Conservation (phyloP, 768 basidiomycete genomes). For the Trametes meyenii region DNA sequence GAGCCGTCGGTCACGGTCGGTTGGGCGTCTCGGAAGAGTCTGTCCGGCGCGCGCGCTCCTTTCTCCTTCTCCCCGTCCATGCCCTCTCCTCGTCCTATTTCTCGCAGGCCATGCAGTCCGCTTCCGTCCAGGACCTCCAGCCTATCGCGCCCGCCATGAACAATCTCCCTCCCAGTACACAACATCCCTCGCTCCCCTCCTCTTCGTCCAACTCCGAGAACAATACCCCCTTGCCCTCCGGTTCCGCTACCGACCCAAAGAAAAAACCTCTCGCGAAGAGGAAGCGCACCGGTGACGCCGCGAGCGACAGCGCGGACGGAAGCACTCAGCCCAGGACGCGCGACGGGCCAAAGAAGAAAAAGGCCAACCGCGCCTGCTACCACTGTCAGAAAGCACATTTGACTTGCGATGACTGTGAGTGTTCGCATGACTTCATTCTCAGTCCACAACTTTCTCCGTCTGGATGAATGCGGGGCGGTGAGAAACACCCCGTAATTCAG, state of each 20-base stretch:
- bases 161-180: slow-evolving; percentile 20
- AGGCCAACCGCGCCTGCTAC: slow-evolving; percentile 90
- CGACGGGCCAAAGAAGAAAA: slow-evolving; percentile 91
- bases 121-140: slow-evolving; percentile 10
- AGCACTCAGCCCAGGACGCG: slow-evolving; percentile 51
- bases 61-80: slow-evolving; percentile 12
- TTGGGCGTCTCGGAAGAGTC: slow-evolving; percentile 14
- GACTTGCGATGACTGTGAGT: slow-evolving; percentile 97
- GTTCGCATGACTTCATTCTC: slow-evolving; percentile 6
- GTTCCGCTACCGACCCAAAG: slow-evolving; percentile 27
- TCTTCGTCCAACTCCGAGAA: slow-evolving; percentile 29
- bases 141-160: slow-evolving; percentile 19
- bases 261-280: slow-evolving; percentile 57
- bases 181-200: slow-evolving; percentile 29
- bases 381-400: slow-evolving; percentile 97
- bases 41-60: not conserved
- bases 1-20: not conserved
- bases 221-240: slow-evolving; percentile 29
- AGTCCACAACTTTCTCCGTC: not conserved
- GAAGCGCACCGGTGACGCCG: slow-evolving; percentile 62
- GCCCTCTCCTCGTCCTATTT: not conserved
- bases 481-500: not conserved
- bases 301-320: slow-evolving; percentile 54
- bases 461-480: not conserved
- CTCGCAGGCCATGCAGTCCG: slow-evolving; percentile 18